These are phyloP conservation scores for Opeltia flavorubescens DNA, from an alignment of 495 filamentous ascomycete genomes.

Conservation along the genomic window DNA sequence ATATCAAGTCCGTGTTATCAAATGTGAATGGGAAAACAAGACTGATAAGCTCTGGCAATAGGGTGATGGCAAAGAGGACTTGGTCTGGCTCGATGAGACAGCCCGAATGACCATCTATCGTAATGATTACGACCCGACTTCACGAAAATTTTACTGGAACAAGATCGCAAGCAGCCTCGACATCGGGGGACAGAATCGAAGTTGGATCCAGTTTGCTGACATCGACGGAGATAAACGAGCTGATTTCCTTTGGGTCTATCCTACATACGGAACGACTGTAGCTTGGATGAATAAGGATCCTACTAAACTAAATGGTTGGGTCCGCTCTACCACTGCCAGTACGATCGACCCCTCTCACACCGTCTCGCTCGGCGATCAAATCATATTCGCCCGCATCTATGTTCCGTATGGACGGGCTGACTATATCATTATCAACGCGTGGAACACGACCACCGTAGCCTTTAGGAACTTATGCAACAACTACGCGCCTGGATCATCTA, in stretches of 20 bases:
- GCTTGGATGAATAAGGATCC: not conserved
- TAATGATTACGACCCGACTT: not conserved
- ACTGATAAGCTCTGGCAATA: not conserved
- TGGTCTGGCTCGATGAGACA: not conserved
- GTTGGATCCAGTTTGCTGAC: not conserved
- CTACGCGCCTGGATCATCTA: not conserved
- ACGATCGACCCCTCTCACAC: not conserved
- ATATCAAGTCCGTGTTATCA: not conserved
- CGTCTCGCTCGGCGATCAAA: not conserved
- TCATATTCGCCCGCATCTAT: not conserved
- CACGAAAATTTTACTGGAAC: not conserved
- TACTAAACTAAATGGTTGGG: not conserved
- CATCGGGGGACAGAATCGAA: not conserved
- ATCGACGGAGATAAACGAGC: constrained; percentile 1
- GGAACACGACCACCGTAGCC: not conserved
- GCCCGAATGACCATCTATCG: constrained; percentile 1
- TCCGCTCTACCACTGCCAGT: not conserved
- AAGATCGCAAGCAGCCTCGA: not conserved
- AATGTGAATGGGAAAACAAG: not conserved
- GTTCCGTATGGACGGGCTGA: not conserved
- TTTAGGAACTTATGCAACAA: not conserved
- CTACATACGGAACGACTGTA: not conserved
- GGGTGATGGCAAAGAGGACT: constrained; percentile 2
- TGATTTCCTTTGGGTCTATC: not conserved
- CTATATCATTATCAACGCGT: not conserved